Evolutionary conservation across 331 rosid genomes (phyloP).

Genomic region (Quercus tomentella): DNA sequence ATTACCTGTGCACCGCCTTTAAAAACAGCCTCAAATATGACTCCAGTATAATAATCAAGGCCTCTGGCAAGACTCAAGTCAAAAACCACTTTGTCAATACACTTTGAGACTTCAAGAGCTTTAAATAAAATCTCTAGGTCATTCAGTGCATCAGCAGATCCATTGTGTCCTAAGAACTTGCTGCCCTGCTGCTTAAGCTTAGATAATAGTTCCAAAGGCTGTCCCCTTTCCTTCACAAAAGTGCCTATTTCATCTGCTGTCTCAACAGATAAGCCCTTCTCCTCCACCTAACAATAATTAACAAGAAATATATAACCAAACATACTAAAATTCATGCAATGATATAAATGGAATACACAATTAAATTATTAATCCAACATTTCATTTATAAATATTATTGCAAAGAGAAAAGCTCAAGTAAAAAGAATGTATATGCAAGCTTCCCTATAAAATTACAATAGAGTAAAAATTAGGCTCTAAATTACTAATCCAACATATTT

Average conservation of each 20-base stretch:
- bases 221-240: conserved; percentile 79
- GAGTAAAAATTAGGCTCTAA: neutral
- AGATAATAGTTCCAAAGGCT: conserved; percentile 63
- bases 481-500: neutral
- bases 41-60: conserved; percentile 93
- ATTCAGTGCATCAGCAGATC: conserved; percentile 60
- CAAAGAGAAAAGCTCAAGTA: no score
- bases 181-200: conserved; percentile 69
- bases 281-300: conserved; percentile 65
- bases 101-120: conserved; percentile 68
- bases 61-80: conserved; percentile 98
- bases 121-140: conserved; percentile 76
- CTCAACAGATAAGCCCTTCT: conserved; percentile 75
- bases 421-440: no score
- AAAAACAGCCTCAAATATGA: conserved; percentile 86
- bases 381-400: no score
- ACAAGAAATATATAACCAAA: conserved; percentile 12
- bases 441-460: no score
- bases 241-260: conserved; percentile 77
- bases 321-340: neutral
- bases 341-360: neutral
- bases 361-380: neutral
- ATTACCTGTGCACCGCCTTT: conserved; percentile 90
- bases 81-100: conserved; percentile 72
- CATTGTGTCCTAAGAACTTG: conserved; percentile 49